These are phyloP conservation scores for Cinchona pubescens DNA, from an alignment of 257 asterid genomes.

Conservation along the genomic window DNA sequence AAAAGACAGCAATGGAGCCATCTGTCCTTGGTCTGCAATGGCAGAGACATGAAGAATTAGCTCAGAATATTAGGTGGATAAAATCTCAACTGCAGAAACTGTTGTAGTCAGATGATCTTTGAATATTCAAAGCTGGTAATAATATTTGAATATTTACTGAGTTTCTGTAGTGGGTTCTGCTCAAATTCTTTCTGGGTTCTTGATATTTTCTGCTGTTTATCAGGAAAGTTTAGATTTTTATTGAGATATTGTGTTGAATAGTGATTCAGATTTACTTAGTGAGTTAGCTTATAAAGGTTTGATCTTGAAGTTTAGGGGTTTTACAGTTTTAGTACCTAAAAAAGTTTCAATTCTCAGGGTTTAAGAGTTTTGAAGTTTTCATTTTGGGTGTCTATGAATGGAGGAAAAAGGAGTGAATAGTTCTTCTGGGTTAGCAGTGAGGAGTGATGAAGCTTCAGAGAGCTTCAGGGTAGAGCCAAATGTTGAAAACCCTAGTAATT, in stretches of 20 bases:
- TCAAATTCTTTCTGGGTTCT: slow-evolving; percentile 24
- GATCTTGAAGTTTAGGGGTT: slow-evolving; percentile 31
- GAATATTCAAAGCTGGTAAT: slow-evolving; percentile 31
- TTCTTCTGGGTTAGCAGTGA: slow-evolving; percentile 43
- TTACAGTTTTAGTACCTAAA: slow-evolving; percentile 14
- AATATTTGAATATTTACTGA: slow-evolving; percentile 34
- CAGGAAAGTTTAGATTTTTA: slow-evolving; percentile 18
- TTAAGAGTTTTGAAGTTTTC: slow-evolving; percentile 33
- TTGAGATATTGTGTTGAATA: slow-evolving; percentile 20
- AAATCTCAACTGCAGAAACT: slow-evolving; percentile 34
- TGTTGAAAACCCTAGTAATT: slow-evolving; percentile 41
- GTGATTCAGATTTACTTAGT: slow-evolving; percentile 18
- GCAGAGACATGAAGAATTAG: slow-evolving; percentile 36
- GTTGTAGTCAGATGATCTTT: slow-evolving; percentile 45
- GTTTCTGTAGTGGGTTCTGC: slow-evolving; percentile 30
- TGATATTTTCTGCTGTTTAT: slow-evolving; percentile 7
- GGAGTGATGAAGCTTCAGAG: slow-evolving; percentile 59
- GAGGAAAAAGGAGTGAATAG: slow-evolving; percentile 58
- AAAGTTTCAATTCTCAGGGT: slow-evolving; percentile 20
- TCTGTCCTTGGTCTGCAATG: slow-evolving; percentile 45
- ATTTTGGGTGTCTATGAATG: slow-evolving; percentile 47
- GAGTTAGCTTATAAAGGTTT: slow-evolving; percentile 28
- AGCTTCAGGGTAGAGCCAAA: slow-evolving; percentile 56
- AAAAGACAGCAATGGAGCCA: slow-evolving; percentile 24
- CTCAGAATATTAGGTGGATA: slow-evolving; percentile 29